These are phyloP conservation scores for Zelopaecilomyces penicillatus DNA, from an alignment of 2,329 filamentous ascomycete species.

Conservation along the genomic window DNA sequence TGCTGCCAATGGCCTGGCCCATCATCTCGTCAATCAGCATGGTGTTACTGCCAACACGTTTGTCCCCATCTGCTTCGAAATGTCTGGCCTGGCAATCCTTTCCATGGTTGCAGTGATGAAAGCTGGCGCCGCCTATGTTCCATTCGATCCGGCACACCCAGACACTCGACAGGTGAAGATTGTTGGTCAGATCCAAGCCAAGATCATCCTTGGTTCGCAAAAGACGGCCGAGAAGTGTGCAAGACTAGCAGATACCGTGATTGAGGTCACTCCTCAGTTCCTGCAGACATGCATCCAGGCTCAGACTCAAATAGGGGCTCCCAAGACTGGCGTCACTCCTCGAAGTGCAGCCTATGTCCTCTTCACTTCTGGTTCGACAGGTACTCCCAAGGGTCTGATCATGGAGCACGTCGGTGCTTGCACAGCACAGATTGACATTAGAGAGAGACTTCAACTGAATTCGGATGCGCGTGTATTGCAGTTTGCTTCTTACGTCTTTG, in stretches of 20 bases:
- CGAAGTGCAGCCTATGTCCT: neutral
- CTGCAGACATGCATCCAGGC: neutral
- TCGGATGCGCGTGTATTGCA: constrained; percentile 3
- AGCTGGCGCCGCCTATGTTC: neutral
- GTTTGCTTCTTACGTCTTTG: constrained; percentile 9
- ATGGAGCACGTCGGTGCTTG: neutral
- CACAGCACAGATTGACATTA: neutral
- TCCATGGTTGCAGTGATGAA: constrained; percentile 8
- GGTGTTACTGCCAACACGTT: constrained; percentile 1
- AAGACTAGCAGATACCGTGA: neutral
- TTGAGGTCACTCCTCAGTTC: neutral
- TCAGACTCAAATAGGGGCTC: too few species aligned
- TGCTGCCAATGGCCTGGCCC: too few species aligned
- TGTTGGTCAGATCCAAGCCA: neutral
- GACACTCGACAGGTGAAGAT: neutral
- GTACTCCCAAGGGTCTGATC: neutral
- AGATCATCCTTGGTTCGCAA: neutral
- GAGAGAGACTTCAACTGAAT: neutral
- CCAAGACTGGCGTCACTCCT: too few species aligned
- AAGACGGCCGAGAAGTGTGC: neutral
- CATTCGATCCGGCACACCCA: neutral
- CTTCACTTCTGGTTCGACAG: constrained; percentile 1
- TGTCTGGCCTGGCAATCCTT: constrained; percentile 19
- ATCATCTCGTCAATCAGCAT: too few species aligned
- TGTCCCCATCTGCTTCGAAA: constrained; percentile 10